A percentile compares a stretch with the other conserved stretches of the same genome.
These are phyloP conservation scores for Amanita molliuscula DNA, from an alignment of 768 basidiomycete genomes.

Conservation along the genomic window DNA sequence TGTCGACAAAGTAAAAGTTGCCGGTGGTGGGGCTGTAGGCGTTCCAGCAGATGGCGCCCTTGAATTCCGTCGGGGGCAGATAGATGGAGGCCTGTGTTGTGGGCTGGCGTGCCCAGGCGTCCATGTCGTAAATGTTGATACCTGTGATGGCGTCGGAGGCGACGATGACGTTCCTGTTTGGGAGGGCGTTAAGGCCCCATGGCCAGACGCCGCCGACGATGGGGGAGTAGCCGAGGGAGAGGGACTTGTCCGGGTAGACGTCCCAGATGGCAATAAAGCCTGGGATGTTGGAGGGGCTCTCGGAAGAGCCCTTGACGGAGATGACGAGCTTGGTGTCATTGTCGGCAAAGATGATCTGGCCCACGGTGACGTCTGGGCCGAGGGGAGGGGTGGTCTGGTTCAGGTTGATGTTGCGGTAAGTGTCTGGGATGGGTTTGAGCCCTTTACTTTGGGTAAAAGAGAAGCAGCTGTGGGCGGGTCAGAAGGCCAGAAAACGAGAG, in stretches of 20 bases:
- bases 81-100: not conserved
- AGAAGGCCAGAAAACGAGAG: too few species aligned
- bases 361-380: not conserved
- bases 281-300: not conserved
- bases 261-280: not conserved
- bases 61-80: too few species aligned
- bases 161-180: not conserved
- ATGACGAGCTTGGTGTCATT: not conserved
- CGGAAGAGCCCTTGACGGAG: not conserved
- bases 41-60: not conserved
- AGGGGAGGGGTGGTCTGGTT: not conserved
- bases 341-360: not conserved
- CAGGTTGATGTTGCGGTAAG: not conserved
- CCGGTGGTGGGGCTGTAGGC: not conserved
- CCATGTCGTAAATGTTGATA: not conserved
- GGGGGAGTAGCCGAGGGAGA: not conserved
- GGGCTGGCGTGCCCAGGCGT: not conserved
- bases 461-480: not conserved
- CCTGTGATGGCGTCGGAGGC: not conserved
- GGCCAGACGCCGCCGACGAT: not conserved
- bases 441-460: not conserved
- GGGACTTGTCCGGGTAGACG: not conserved
- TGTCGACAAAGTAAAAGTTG: not conserved
- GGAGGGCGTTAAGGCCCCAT: not conserved
- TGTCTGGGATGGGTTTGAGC: not conserved